phyloP scores from a whole-genome alignment of 108 stramenopile genomes.

The Nitzschia putrida region DNA sequence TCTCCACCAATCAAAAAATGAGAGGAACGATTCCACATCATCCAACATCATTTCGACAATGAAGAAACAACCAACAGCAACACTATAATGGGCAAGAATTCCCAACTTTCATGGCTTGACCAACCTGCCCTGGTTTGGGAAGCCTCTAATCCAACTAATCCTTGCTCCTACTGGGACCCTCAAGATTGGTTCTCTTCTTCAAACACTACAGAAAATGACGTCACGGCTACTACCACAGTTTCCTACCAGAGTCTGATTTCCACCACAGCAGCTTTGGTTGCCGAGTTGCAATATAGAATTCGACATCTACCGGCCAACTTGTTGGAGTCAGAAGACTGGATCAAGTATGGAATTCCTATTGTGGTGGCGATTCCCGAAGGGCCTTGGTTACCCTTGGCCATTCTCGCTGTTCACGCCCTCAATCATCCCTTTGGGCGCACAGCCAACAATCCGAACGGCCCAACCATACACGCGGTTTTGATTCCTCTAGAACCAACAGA shows the following conservation, averaged over 20 bases:
- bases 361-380: conserved; percentile 86
- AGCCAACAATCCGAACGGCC: no score
- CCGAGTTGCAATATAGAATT: neutral
- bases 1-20: no score
- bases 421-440: conserved; percentile 37
- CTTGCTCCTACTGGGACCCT: conserved; percentile 9
- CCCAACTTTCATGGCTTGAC: neutral
- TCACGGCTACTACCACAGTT: neutral
- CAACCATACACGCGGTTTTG: conserved; percentile 33
- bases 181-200: conserved; percentile 7
- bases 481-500: conserved; percentile 77
- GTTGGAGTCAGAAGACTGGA: neutral
- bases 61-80: no score
- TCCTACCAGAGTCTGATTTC: neutral
- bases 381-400: conserved; percentile 66
- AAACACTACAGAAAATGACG: neutral
- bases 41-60: no score
- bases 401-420: conserved; percentile 63
- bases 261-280: conserved; percentile 3
- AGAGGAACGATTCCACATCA: no score
- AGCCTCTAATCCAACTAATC: neutral
- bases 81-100: no score
- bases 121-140: conserved; percentile 13
- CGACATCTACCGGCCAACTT: neutral
- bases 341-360: conserved; percentile 33